Percentiles rank a stretch among this genome's conserved stretches.
Evolutionary conservation across 129 eudicot species (phyloP).

Genomic region (Cynara cardunculus): DNA sequence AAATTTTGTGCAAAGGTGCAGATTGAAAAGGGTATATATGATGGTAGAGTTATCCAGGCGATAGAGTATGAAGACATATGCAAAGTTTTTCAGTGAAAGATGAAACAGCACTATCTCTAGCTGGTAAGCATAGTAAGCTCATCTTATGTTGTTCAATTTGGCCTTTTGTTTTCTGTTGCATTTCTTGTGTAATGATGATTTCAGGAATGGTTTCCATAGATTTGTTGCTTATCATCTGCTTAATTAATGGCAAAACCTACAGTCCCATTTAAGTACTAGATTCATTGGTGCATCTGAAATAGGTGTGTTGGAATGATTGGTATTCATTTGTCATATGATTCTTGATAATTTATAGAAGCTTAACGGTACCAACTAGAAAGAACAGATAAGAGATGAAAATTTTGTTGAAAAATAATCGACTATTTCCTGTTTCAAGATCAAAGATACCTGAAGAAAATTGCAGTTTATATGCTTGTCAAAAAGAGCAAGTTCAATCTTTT

Average conservation of each 20-base stretch:
- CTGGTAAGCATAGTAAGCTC: constrained; percentile 7
- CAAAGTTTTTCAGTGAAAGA: constrained; percentile 57
- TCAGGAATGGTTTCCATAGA: not conserved
- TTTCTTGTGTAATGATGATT: not conserved
- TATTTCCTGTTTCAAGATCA: too few relatives aligned
- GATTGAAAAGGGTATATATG: constrained; percentile 90
- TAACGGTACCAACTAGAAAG: too few relatives aligned
- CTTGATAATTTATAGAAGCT: too few relatives aligned
- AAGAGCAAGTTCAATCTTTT: too few relatives aligned
- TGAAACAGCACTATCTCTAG: not conserved
- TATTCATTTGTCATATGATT: too few relatives aligned
- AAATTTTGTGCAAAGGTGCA: constrained; percentile 73
- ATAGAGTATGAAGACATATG: constrained; percentile 92
- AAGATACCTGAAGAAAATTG: too few relatives aligned
- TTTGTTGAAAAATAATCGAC: too few relatives aligned
- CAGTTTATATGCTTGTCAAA: too few relatives aligned
- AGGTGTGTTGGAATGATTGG: not conserved
- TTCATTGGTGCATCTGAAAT: not conserved
- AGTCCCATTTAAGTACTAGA: not conserved
- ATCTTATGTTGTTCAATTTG: not conserved
- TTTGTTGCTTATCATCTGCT: not conserved
- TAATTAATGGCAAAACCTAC: not conserved
- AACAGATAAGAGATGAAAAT: too few relatives aligned
- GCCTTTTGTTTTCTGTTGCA: not conserved
- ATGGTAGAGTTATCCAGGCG: constrained; percentile 79